Conservation (phyloP, 768 basidiomycete genomes). For the Collybia mongolica region DNA sequence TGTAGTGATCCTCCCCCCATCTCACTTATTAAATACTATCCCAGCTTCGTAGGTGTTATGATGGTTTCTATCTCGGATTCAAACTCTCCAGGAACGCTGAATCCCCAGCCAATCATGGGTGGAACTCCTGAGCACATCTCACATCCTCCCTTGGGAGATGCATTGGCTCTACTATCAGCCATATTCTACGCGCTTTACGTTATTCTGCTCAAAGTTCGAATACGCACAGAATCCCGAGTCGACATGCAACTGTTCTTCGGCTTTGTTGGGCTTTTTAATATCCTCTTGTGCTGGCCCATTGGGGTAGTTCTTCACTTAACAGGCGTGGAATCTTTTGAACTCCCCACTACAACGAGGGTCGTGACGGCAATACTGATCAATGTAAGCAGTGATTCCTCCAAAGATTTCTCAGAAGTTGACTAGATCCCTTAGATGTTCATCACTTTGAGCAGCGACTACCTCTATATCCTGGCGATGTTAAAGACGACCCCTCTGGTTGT, state of each 20-base stretch:
- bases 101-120: conserved; percentile 1
- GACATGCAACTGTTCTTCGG: conserved; percentile 91
- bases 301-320: conserved; percentile 67
- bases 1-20: background rate
- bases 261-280: conserved; percentile 81
- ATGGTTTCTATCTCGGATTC: conserved; percentile 91
- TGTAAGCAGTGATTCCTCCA: conserved; percentile 22
- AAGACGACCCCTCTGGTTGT: conserved; percentile 95
- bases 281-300: conserved; percentile 64
- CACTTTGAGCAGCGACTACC: conserved; percentile 80
- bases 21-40: conserved; percentile 2
- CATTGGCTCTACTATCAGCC: conserved; percentile 76
- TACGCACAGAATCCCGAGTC: conserved; percentile 69
- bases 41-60: conserved; percentile 78
- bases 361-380: conserved; percentile 35
- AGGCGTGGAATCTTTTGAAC: conserved; percentile 62
- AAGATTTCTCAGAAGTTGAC: background rate
- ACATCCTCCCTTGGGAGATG: conserved; percentile 69
- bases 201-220: conserved; percentile 76
- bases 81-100: conserved; percentile 3
- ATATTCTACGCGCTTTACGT: conserved; percentile 80
- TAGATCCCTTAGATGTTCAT: conserved; percentile 64
- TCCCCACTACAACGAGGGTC: conserved; percentile 45
- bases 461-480: conserved; percentile 90
- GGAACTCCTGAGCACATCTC: conserved; percentile 15